These are phyloP conservation scores for Neurospora tetrasperma DNA, from an alignment of 495 filamentous ascomycete species.

Conservation along the genomic window DNA sequence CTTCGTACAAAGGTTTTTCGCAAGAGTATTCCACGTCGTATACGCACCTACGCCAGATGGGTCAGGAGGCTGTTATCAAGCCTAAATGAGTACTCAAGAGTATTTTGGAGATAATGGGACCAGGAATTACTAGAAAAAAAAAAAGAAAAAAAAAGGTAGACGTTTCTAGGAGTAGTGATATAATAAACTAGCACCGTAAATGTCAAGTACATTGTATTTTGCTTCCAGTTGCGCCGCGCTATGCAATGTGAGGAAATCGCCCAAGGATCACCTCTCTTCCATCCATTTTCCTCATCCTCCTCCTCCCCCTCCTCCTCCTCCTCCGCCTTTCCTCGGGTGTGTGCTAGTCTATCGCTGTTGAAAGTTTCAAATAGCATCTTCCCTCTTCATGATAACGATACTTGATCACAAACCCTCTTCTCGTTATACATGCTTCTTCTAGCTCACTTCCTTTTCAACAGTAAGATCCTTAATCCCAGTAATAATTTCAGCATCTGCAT, in stretches of 20 bases:
- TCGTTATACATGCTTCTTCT: background rate
- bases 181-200: background rate
- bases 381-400: background rate
- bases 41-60: too few relatives aligned
- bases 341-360: background rate
- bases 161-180: background rate
- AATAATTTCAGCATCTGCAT: conserved; percentile 39
- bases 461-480: conserved; percentile 37
- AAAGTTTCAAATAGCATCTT: background rate
- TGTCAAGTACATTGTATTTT: background rate
- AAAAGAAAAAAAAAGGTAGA: background rate
- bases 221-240: conserved; percentile 17
- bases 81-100: too few relatives aligned
- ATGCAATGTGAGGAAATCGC: conserved; percentile 14
- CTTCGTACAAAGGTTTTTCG: background rate
- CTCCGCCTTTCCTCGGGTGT: background rate
- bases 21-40: background rate
- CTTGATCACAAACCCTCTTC: background rate
- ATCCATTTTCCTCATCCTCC: background rate
- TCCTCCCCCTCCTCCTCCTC: too few relatives aligned
- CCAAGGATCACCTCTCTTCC: background rate
- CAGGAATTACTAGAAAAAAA: background rate
- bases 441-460: conserved; percentile 21
- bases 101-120: background rate
- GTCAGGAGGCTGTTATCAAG: too few relatives aligned